Base-by-base conservation (phyloP, 805 yeast species). In the Naumovozyma baii region DNA sequence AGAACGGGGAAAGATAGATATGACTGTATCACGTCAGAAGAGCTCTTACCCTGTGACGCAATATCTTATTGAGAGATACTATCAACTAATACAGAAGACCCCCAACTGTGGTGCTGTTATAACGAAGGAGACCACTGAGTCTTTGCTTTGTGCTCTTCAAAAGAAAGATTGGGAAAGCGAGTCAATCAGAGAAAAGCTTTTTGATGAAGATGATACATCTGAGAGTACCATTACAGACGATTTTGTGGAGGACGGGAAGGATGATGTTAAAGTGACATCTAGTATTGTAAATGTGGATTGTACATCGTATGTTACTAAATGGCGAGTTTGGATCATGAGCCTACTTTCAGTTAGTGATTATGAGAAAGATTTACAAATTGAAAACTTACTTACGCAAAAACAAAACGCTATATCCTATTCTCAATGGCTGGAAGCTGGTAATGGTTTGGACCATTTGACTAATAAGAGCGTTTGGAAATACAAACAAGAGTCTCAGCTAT, bases 381-480 rank as follows among this genome's bases (percentile, higher is more conserved):
- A 63, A 36, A 61, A 56, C 31, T 49, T 72, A 14, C 40, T 62
- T 5, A 62, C 65, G 3, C 73, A 68, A 42, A 76, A 70, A 55
- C 64, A 61, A 35, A 66, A 68, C 16, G 74, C 80, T 0, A 63
- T 66, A 3, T 69, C 75, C 2, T 78, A 74, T 49, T 59, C 64
- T 5, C 75, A 75, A 36, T 90, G 97, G 97, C 66, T 72, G 22
- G 72, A 70, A 1, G 68, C 77, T 0, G 78, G 90, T 5, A 53
- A 68, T 18, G 58, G 73, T 42, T 65, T 90, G 19, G 98, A 90
- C 55, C 67, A 66, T 19, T 53, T 83, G 14, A 67, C 77, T 40
- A 77, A 79, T 16, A 74, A 77, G 47, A 76, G 80, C 39, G 54
- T 61, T 13, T 90, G 98, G 98, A 87, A 87, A 52, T 52, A 63